A percentile compares a stretch with the other conserved stretches of the same genome.
These are phyloP conservation scores for Penicillium cosmopolitanum DNA, from an alignment of 495 filamentous ascomycete genomes.

Conservation along the genomic window DNA sequence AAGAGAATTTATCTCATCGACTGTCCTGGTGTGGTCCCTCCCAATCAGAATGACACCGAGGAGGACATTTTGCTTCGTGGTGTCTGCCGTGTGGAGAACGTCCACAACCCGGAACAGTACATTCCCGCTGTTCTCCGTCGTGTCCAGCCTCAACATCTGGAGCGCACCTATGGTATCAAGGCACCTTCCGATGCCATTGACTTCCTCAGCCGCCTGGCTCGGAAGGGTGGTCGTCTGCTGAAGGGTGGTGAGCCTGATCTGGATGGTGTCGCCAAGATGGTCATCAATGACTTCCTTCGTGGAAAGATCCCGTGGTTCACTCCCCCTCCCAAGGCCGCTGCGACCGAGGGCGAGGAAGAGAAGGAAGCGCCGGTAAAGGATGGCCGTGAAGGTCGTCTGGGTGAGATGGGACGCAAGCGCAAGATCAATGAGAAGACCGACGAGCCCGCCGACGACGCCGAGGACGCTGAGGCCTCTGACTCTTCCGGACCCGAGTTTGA, in stretches of 20 bases:
- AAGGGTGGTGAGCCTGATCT: constrained; percentile 91
- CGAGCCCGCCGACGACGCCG: constrained; percentile 32
- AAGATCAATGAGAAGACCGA: constrained; percentile 50
- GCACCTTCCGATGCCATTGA: constrained; percentile 67
- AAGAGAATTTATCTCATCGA: constrained; percentile 96
- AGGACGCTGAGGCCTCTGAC: constrained; percentile 28
- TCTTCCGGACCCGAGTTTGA: constrained; percentile 42
- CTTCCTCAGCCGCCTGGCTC: constrained; percentile 83
- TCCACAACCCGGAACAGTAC: constrained; percentile 94
- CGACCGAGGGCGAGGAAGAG: constrained; percentile 52
- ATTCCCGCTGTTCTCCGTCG: constrained; percentile 79
- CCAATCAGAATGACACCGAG: constrained; percentile 76
- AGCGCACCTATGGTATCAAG: constrained; percentile 88
- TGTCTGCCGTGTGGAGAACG: constrained; percentile 91
- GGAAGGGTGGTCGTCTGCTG: constrained; percentile 83
- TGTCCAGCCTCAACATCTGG: constrained; percentile 84
- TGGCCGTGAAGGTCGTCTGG: constrained; percentile 61
- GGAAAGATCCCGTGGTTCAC: constrained; percentile 97
- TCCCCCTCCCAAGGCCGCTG: constrained; percentile 68
- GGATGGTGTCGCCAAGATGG: constrained; percentile 93
- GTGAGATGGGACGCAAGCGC: constrained; percentile 64
- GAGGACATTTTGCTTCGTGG: constrained; percentile 91
- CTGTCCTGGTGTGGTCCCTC: constrained; percentile 94
- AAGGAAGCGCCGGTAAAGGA: constrained; percentile 45
- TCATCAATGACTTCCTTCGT: constrained; percentile 91